Base-by-base conservation (phyloP, 2,329 filamentous ascomycete species). In the Elsinoe australis region DNA sequence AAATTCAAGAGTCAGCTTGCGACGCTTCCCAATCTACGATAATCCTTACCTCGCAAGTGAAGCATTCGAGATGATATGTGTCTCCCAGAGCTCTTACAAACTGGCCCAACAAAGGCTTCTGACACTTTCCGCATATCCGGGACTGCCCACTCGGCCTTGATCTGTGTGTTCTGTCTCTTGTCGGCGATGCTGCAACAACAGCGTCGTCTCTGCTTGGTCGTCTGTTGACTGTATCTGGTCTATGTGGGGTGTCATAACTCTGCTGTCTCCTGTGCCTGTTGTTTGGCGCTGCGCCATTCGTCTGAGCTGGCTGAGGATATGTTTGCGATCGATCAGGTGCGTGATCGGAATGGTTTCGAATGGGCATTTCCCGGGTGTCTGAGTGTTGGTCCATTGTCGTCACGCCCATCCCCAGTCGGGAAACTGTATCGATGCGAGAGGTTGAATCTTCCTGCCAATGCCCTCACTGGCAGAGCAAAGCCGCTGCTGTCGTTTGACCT, bases 31-130 rank as follows among this genome's bases (percentile, higher is more conserved):
- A 61, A 52, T 60, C 56, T 44, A 46, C 17, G 42, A 52, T 28
- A 17, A 9, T 18, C 76, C 81, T 71, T 78, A 95, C 90, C 70
- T 87, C 80, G 67, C 92, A 98, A 64, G 87, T 94, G 70, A 98
- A 98, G 74, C 92, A 98, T 66, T 98, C 90, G 56, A 98, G 71
- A 71, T 98, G 92, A 65, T 87, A 98, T 47, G 90, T 96, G 50
- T 88, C 89, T 48, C 89, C 87, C 49, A 98, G 70, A 36, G 92
- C 92, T 59, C 92, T 80, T 55, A 98, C 92, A 64, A 96, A 98
- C 67, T 98, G 92, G 34, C 92, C 92, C 1, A 87, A 94, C 64
- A 98, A 73, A 48, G 83, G 75, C 64, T 90, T 85, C 54, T 82
- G 81, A 63, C 92, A 98, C 67, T 95, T 95, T 60, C 87, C 89